phyloP scores from a whole-genome alignment of 805 yeast genomes.

The Danielozyma ontarioensis region DNA sequence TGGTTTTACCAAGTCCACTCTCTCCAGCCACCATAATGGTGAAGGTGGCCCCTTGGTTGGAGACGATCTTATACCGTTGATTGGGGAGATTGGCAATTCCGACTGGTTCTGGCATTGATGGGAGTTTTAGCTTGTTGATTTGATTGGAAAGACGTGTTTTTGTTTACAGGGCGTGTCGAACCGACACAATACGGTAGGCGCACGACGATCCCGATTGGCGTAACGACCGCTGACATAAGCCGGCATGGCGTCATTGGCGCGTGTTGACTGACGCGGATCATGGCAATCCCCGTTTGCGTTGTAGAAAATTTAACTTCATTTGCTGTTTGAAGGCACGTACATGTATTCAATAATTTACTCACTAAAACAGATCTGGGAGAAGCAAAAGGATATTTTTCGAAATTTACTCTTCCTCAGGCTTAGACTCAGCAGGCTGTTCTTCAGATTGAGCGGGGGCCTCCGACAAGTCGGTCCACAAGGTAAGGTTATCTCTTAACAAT shows the following conservation, averaged over 20 bases:
- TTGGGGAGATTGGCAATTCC: constrained; percentile 73
- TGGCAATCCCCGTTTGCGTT: background rate
- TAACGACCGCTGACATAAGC: constrained; percentile 1
- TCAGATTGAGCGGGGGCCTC: constrained; percentile 54
- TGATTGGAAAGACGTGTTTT: constrained; percentile 7
- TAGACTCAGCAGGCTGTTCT: constrained; percentile 8
- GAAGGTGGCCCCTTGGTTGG: constrained; percentile 70
- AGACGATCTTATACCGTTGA: constrained; percentile 71
- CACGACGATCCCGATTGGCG: constrained; percentile 3
- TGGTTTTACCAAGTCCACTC: constrained; percentile 88
- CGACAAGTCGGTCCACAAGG: constrained; percentile 96
- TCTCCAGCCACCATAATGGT: constrained; percentile 89
- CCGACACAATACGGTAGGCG: background rate
- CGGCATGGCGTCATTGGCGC: constrained; percentile 1
- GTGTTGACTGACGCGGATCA: background rate
- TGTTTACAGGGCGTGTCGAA: constrained; percentile 3
- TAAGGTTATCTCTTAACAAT: constrained; percentile 95
- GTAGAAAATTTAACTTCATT: background rate
- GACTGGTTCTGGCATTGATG: constrained; percentile 48
- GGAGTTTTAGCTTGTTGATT: constrained; percentile 2
- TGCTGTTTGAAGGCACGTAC: background rate
- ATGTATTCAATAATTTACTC: background rate
- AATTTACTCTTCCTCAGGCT: constrained; percentile 23
- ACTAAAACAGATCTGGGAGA: background rate
- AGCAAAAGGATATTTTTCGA: constrained; percentile 1